phyloP scores from a whole-genome alignment of 495 filamentous ascomycete species.

The Penicillium tannophilum region DNA sequence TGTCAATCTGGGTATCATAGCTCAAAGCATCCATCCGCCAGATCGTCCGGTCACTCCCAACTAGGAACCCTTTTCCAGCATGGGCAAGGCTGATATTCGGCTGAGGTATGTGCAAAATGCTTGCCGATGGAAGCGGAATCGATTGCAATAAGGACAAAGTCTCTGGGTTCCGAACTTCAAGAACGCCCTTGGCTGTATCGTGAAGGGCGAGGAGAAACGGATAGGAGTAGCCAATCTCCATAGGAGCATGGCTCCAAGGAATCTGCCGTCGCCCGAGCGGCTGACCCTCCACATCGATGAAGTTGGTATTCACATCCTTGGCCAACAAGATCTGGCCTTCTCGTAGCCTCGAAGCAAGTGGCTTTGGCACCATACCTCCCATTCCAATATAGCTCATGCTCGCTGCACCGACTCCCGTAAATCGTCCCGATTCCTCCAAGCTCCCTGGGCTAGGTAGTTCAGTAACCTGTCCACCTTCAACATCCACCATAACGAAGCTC shows the following conservation, averaged over 20 bases:
- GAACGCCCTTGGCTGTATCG: constrained; percentile 74
- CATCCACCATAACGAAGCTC: constrained; percentile 86
- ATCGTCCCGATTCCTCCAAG: constrained; percentile 65
- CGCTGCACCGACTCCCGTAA: constrained; percentile 66
- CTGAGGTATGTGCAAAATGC: constrained; percentile 86
- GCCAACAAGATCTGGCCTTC: constrained; percentile 86
- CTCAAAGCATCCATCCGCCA: constrained; percentile 96
- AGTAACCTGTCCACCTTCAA: constrained; percentile 66
- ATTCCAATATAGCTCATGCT: constrained; percentile 97
- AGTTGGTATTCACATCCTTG: constrained; percentile 94
- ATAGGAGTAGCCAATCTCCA: constrained; percentile 91
- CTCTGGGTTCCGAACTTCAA: constrained; percentile 92
- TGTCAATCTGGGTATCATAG: constrained; percentile 89
- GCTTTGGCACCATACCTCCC: constrained; percentile 85
- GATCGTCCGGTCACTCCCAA: constrained; percentile 81
- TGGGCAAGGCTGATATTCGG: constrained; percentile 90
- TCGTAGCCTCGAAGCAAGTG: constrained; percentile 76
- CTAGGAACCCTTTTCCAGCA: constrained; percentile 91
- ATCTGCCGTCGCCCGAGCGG: constrained; percentile 83
- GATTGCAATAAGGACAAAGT: constrained; percentile 86
- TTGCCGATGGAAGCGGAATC: constrained; percentile 76
- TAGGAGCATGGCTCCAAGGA: constrained; percentile 86
- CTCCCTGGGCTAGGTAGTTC: constrained; percentile 81
- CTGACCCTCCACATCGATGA: constrained; percentile 81
- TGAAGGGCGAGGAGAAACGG: constrained; percentile 91